Base-by-base conservation (phyloP, 2,329 filamentous ascomycete genomes). In the Lachnellula cervina region DNA sequence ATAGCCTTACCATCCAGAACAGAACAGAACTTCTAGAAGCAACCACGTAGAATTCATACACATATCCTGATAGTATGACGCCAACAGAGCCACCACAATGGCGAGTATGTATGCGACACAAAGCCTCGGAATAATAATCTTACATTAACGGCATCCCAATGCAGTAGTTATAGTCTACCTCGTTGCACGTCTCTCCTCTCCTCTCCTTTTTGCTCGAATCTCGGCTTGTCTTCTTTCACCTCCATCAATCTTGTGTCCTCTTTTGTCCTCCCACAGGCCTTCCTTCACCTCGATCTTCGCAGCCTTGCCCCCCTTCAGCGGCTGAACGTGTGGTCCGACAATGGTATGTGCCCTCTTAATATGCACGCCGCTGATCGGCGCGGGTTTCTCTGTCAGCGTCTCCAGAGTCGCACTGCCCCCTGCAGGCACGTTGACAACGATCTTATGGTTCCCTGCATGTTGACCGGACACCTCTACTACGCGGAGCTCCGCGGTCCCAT, bases 211-310 rank as follows among this genome's bases (percentile, higher is more conserved):
- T 66, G 92, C 90, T 66, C 89, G 81, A 51, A 97, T 86, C 76
- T 96, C 87, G 16, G 88, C 89, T 71, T 82, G 85, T 73, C 94
- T 83, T 72, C 94, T 86, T 79, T 99, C 94, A 79, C 94, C 94
- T 69, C 94, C 94, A 73, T 97, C 92, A 63, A 99, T 86, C 85
- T 97, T 97, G 68, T 84, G 84, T 28, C 94, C 93, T 66, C 86
- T 81, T 70, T 81, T 86, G 67, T 91, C 80, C 77, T 97, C 93
- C 94, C 93, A 97, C 77, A 97, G 87, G 9, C 93, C 91, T 71
- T 97, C 92, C 55, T 86, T 83, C 21, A 89, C 80, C 60, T 79
- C 78, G 63, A 97, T 79, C 51, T 79, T 77, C 11, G 86, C 89
- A 8, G 83, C 84, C 42, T 76, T 74, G 1, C 82, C 80, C 56